Evolutionary conservation across 306 rosid species (phyloP).

Genomic region (Datisca glomerata): DNA sequence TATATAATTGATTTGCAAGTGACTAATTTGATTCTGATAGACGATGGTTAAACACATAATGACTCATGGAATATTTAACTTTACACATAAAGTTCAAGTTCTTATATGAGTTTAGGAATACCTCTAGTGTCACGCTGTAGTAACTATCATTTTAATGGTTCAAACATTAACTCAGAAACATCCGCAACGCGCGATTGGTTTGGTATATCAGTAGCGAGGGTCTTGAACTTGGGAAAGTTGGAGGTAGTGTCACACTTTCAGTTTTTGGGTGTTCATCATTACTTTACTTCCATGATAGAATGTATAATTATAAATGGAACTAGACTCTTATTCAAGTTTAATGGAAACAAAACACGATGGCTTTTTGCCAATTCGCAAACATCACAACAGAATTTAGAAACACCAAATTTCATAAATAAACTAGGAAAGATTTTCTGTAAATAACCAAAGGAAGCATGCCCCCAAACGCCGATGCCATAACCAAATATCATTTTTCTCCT

Average conservation of each 20-base stretch:
- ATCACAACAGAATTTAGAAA: background rate
- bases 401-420: background rate
- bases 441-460: background rate
- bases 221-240: background rate
- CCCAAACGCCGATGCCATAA: background rate
- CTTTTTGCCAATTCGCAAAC: background rate
- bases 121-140: background rate
- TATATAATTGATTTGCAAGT: background rate
- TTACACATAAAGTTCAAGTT: background rate
- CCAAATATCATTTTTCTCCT: background rate
- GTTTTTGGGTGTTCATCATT: too few species aligned
- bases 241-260: too few species aligned
- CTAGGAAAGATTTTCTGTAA: background rate
- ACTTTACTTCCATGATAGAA: too few species aligned
- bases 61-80: background rate
- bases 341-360: background rate
- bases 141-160: too few species aligned
- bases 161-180: background rate
- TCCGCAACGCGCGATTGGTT: background rate
- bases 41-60: background rate
- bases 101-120: background rate
- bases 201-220: background rate
- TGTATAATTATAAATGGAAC: background rate
- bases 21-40: background rate
- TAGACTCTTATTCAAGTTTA: background rate